Evolutionary conservation across 345 rosid species (phyloP), one percentile per base, ranked within the genome.

Genomic region (Lagerstroemia speciosa): DNA sequence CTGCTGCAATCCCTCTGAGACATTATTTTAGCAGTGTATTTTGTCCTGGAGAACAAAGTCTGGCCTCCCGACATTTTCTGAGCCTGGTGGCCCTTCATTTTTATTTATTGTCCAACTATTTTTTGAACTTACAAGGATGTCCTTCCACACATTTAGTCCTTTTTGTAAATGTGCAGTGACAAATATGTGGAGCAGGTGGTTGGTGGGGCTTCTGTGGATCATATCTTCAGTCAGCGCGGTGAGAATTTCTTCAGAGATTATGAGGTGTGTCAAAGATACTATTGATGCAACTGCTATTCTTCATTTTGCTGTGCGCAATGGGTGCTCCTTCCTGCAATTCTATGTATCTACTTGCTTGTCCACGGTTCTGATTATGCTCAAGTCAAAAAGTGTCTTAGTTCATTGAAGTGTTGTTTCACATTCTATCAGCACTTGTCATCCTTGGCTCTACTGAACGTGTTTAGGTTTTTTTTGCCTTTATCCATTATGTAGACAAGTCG

Each of bases 211-310:
- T 75, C 83, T 58, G 83, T 81, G 62, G 64, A 84, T 67, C 70
- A 78, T 46, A 83, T 83, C 40, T 81, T 81, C 75, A 61, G 74
- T 33, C 67, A 74, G 34, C 53, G 63, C 26, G 84, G 87, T 1
- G 84, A 83, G 73, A 62, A 24, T 48, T 77, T 66, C 77, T 83
- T 83, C 73, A 81, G 87, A 71, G 81, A 83, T 60, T 58, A 69
- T 52, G 87, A 83, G 87, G 87, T 81, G 40, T 63, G 70, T 71
- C 40, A 12, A 8, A 3, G 65, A 46, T 62, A 62, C 12, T 74
- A 22, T 50, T 38, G 40, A 65, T 37, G 30, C 8, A 55, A 52
- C 15, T 24, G 19, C 34, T 26, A 9, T 36, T 32, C 26, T 33
- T 30, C 26, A 8, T 31, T 2, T 62, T 45, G 38, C 34, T 57